Conservation (phyloP, 306 rosid genomes). For the Castanea mollissima region DNA sequence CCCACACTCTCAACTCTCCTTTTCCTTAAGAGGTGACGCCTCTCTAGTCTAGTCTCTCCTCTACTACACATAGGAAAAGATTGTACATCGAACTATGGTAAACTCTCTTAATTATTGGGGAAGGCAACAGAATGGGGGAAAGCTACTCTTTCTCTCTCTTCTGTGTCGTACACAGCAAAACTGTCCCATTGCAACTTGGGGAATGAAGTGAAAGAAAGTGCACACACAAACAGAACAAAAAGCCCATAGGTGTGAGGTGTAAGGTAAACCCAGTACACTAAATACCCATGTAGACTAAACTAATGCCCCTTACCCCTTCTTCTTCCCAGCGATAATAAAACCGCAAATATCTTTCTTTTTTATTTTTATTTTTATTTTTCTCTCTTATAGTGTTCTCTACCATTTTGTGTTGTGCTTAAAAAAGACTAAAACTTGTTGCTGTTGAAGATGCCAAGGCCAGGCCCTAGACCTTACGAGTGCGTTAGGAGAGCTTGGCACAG, state of each 20-base stretch:
- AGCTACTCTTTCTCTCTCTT: constrained; percentile 45
- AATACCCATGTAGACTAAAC: constrained; percentile 44
- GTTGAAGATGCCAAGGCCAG: constrained; percentile 95
- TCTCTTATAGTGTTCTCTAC: constrained; percentile 11
- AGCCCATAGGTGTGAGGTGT: no score
- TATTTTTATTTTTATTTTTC: constrained; percentile 20
- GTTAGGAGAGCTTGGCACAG: constrained; percentile 99
- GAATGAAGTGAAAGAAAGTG: constrained; percentile 50
- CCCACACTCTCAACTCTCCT: constrained; percentile 24
- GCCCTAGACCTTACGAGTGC: constrained; percentile 99
- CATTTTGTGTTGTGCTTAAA: constrained; percentile 19
- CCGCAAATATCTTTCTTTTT: constrained; percentile 17
- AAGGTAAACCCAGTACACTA: no score
- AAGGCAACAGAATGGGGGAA: constrained; percentile 47
- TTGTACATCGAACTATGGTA: constrained; percentile 50
- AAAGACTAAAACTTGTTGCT: constrained; percentile 5
- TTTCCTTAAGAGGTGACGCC: constrained; percentile 41
- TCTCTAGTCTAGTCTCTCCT: background rate
- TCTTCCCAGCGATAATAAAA: constrained; percentile 13
- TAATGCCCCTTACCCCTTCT: background rate
- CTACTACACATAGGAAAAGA: constrained; percentile 28
- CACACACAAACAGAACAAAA: constrained; percentile 16
- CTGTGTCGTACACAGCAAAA: constrained; percentile 36
- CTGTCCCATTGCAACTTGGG: constrained; percentile 55
- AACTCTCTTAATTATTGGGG: constrained; percentile 48